Conservation (phyloP, 352 stramenopile species). For the Phytophthora citricola region DNA sequence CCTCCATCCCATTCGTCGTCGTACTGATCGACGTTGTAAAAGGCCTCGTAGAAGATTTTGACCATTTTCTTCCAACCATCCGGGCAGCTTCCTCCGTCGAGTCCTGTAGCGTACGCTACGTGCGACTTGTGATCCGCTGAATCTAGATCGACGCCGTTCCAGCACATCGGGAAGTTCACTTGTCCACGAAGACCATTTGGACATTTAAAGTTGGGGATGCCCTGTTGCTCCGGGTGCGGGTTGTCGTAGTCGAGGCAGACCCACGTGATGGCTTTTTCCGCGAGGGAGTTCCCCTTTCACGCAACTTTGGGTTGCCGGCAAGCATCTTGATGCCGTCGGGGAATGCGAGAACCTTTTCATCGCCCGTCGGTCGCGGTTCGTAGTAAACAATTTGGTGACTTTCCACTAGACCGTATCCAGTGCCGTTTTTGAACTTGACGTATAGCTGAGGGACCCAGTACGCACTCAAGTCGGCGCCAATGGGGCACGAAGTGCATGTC, state of each 20-base stretch:
- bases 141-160: constrained; percentile 54
- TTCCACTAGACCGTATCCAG: constrained; percentile 55
- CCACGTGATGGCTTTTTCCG: constrained; percentile 54
- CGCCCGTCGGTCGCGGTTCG: constrained; percentile 35
- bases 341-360: constrained; percentile 55
- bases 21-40: constrained; percentile 57
- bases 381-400: constrained; percentile 68
- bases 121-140: constrained; percentile 60
- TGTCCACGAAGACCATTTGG: constrained; percentile 53
- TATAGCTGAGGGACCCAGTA: constrained; percentile 65
- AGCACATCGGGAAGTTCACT: constrained; percentile 68
- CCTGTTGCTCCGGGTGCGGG: constrained; percentile 44
- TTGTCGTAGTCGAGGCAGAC: constrained; percentile 59
- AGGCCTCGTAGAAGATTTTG: constrained; percentile 67
- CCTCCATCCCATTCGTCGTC: constrained; percentile 54
- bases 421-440: constrained; percentile 65
- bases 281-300: constrained; percentile 41
- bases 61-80: constrained; percentile 59
- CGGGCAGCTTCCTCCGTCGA: constrained; percentile 51
- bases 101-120: constrained; percentile 49
- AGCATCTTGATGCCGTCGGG: constrained; percentile 57
- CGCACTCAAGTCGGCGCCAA: constrained; percentile 51
- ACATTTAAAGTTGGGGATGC: constrained; percentile 54
- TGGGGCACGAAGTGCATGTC: constrained; percentile 58
- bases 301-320: constrained; percentile 45